These are phyloP conservation scores for Solanum chaucha DNA, from an alignment of 257 asterid species.

Conservation along the genomic window DNA sequence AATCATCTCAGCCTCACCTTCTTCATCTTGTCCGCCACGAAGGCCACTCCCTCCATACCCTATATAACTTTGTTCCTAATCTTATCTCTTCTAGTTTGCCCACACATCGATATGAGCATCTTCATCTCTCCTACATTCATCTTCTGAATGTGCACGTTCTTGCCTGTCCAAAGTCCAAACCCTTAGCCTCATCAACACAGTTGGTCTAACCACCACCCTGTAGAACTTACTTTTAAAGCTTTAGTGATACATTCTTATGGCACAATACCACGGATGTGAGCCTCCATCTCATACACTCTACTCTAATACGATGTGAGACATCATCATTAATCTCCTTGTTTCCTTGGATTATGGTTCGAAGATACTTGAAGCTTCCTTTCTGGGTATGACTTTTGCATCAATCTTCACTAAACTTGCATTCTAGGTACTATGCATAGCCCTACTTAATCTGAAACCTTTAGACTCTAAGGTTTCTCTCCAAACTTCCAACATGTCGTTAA, in stretches of 20 bases:
- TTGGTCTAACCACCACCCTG: background rate
- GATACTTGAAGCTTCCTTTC: background rate
- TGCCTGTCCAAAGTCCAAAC: background rate
- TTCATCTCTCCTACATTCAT: background rate
- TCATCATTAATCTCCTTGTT: background rate
- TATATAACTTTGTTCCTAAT: background rate
- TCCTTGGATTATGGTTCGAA: background rate
- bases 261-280: background rate
- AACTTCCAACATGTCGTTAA: background rate
- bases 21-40: background rate
- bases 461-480: background rate
- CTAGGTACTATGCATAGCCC: background rate
- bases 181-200: background rate
- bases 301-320: background rate
- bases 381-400: background rate
- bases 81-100: background rate
- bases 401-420: background rate
- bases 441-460: background rate
- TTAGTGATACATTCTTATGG: background rate
- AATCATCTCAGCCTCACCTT: background rate
- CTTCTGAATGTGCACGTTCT: background rate
- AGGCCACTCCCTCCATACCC: background rate
- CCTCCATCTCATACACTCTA: background rate
- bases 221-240: background rate
- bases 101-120: background rate